These are phyloP conservation scores for Ligustrum vulgare DNA, from an alignment of 257 asterid genomes.

Conservation along the genomic window DNA sequence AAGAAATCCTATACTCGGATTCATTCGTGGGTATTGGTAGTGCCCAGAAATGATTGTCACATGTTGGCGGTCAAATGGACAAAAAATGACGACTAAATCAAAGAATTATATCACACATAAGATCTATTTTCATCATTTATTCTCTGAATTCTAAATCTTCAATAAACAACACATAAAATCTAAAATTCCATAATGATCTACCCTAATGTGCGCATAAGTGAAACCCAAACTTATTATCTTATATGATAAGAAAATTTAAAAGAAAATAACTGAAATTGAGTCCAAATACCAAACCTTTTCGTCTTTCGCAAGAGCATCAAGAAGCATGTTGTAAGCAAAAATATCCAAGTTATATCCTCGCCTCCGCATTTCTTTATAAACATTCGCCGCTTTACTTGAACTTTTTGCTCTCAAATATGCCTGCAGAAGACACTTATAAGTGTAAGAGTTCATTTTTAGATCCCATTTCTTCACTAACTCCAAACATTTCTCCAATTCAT, in stretches of 20 bases:
- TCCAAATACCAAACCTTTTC: slow-evolving; percentile 55
- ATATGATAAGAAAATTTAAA: background rate
- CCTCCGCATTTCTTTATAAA: slow-evolving; percentile 56
- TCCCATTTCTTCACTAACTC: slow-evolving; percentile 76
- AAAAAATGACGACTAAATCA: background rate
- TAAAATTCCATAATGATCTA: background rate
- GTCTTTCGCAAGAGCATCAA: slow-evolving; percentile 77
- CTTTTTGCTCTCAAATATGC: slow-evolving; percentile 68
- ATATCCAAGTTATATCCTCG: slow-evolving; percentile 72
- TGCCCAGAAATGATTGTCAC: background rate
- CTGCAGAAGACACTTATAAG: slow-evolving; percentile 87
- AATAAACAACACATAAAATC: background rate
- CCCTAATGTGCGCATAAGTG: background rate
- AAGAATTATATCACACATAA: background rate
- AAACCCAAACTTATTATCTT: background rate
- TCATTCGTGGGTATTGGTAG: too few relatives aligned
- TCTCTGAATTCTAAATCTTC: background rate
- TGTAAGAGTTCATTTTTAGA: slow-evolving; percentile 64
- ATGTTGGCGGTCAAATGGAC: background rate
- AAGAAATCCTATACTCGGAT: background rate
- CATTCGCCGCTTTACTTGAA: slow-evolving; percentile 46
- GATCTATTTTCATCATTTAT: background rate
- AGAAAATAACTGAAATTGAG: background rate
- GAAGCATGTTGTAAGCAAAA: slow-evolving; percentile 80
- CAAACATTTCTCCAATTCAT: slow-evolving; percentile 69